Evolutionary conservation across 306 rosid genomes (phyloP).

Genomic region (Gillenia trifoliata): DNA sequence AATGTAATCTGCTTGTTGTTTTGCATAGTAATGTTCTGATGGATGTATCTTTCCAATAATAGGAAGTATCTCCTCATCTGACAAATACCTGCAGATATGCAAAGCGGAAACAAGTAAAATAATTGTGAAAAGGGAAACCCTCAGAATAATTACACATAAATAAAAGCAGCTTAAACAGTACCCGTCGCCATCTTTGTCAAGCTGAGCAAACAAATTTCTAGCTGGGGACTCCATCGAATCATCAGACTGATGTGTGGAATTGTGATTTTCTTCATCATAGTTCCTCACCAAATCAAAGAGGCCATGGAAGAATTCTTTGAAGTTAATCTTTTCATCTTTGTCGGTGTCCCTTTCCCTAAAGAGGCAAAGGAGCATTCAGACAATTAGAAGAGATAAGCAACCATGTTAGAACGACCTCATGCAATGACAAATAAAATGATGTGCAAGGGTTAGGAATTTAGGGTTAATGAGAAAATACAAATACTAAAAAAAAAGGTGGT

Average conservation of each 20-base stretch:
- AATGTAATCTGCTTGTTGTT: slow-evolving; percentile 89
- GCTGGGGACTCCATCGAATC: slow-evolving; percentile 73
- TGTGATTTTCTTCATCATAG: slow-evolving; percentile 76
- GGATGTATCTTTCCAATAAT: slow-evolving; percentile 93
- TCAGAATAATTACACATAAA: slow-evolving; percentile 3
- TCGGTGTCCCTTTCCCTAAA: slow-evolving; percentile 85
- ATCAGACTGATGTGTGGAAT: slow-evolving; percentile 48
- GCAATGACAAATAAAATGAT: neutral
- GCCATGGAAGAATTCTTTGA: slow-evolving; percentile 93
- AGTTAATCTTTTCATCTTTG: slow-evolving; percentile 84
- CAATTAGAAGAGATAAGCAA: slow-evolving; percentile 20
- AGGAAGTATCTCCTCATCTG: slow-evolving; percentile 70
- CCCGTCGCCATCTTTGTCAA: slow-evolving; percentile 94
- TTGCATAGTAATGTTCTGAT: slow-evolving; percentile 88
- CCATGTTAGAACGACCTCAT: neutral
- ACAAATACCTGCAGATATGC: slow-evolving; percentile 51
- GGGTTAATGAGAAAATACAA: neutral
- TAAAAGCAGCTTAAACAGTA: slow-evolving; percentile 30
- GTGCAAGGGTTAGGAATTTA: neutral
- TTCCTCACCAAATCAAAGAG: slow-evolving; percentile 94
- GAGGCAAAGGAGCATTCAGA: slow-evolving; percentile 19
- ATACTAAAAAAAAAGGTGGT: neutral
- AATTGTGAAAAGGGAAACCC: slow-evolving; percentile 20
- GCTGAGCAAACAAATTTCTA: slow-evolving; percentile 64
- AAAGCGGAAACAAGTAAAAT: slow-evolving; percentile 16